A percentile compares a stretch with the other conserved stretches of the same genome.
phyloP scores from a whole-genome alignment of 163 green algal species.

The Dunaliella salina region DNA sequence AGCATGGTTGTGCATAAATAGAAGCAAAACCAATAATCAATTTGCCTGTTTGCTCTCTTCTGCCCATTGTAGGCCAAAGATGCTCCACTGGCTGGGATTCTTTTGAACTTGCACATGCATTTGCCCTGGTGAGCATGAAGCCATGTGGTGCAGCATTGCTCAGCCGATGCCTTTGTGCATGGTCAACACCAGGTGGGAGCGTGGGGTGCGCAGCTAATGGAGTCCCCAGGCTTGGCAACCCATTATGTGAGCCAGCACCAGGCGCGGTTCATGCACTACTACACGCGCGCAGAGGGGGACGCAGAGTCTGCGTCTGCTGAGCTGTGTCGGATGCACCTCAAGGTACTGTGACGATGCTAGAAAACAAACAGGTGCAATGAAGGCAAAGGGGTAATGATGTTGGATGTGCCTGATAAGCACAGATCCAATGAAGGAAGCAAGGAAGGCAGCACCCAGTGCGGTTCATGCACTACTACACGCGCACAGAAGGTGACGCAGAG shows the following conservation, averaged over 20 bases:
- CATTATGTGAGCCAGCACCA: constrained; percentile 6
- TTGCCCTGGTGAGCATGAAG: no score
- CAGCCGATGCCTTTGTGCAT: background rate
- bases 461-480: constrained; percentile 4
- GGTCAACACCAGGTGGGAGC: background rate
- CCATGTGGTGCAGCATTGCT: no score
- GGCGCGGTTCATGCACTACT: constrained; percentile 2
- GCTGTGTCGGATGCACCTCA: constrained; percentile 27
- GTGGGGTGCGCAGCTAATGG: background rate
- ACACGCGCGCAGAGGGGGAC: constrained; percentile 13
- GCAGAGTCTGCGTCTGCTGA: constrained; percentile 21
- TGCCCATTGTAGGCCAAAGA: no score
- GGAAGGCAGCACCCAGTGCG: background rate
- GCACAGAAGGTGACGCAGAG: constrained; percentile 12
- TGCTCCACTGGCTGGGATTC: no score
- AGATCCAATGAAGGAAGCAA: no score
- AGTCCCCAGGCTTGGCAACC: background rate
- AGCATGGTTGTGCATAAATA: no score
- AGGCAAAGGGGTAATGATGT: no score
- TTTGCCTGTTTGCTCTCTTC: no score
- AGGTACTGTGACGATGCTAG: background rate
- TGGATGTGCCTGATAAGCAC: no score
- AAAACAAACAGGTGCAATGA: no score
- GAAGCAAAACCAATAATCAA: no score
- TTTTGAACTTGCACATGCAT: no score